Evolutionary conservation across 257 asterid genomes (phyloP).

Genomic region (Solanum verrucosum): DNA sequence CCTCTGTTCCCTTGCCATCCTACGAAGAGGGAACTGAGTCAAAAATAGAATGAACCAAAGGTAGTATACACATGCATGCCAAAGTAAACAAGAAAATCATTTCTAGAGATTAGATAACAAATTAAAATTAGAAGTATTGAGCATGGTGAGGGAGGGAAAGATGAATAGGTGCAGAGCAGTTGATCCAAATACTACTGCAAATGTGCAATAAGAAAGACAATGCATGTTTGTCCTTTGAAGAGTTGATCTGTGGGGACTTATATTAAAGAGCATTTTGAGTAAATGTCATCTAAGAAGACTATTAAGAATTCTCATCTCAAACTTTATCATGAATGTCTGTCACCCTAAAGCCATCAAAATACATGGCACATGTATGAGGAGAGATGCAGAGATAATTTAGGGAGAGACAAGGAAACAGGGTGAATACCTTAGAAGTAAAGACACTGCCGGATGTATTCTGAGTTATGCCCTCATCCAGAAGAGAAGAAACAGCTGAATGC

Average conservation of each 20-base stretch:
- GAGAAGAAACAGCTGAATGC: conserved; percentile 43
- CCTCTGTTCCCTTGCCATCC: conserved; percentile 62
- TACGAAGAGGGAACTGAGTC: conserved; percentile 2
- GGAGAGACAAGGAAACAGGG: neutral
- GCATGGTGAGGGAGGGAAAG: neutral
- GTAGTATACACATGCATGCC: neutral
- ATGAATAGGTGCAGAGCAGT: neutral
- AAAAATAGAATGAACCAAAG: conserved; percentile 1
- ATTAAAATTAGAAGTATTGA: neutral
- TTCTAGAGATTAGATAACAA: neutral
- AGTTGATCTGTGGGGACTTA: neutral
- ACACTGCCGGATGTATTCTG: conserved; percentile 92
- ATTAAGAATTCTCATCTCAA: neutral
- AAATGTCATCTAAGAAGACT: neutral
- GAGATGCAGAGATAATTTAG: neutral
- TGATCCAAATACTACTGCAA: neutral
- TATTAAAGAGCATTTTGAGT: neutral
- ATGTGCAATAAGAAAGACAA: neutral
- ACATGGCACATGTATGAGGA: neutral
- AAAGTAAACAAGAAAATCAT: neutral
- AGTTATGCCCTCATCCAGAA: conserved; percentile 76
- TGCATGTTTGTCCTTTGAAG: neutral
- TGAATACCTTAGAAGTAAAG: conserved; percentile 60
- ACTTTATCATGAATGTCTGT: neutral
- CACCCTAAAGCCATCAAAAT: neutral